Evolutionary conservation across 2,329 filamentous ascomycete genomes (phyloP).

Genomic region (Grosmannia clavigera): DNA sequence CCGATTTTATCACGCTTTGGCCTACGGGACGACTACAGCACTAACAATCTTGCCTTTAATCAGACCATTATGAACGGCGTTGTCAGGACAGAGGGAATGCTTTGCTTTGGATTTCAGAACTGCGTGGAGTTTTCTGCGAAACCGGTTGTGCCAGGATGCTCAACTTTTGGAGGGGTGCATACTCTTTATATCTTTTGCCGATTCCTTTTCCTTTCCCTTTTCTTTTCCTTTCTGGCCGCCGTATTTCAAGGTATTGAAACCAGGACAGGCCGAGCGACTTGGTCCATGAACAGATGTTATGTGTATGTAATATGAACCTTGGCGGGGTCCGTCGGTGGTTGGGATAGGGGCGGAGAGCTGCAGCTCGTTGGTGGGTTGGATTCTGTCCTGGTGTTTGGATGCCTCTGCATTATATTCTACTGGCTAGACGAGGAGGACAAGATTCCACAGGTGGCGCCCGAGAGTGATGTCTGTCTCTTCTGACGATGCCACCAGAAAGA

Average conservation of each 20-base stretch:
- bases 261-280: neutral
- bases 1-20: neutral
- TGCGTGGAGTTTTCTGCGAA: constrained; percentile 2
- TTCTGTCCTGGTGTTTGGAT: neutral
- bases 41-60: neutral
- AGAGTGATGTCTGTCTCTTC: neutral
- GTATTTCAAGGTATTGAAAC: neutral
- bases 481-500: neutral
- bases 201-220: neutral
- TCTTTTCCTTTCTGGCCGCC: neutral
- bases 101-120: neutral
- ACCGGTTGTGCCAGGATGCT: neutral
- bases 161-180: neutral
- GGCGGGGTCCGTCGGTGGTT: neutral
- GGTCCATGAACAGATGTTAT: neutral
- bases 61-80: constrained; percentile 4
- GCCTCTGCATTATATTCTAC: neutral
- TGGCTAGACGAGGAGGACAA: neutral
- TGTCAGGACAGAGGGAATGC: neutral
- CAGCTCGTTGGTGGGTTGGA: neutral
- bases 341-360: neutral
- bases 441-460: neutral
- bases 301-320: neutral
- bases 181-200: neutral
- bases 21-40: neutral